Conservation (phyloP, 108 stramenopile species). For the Nitzschia palea region DNA sequence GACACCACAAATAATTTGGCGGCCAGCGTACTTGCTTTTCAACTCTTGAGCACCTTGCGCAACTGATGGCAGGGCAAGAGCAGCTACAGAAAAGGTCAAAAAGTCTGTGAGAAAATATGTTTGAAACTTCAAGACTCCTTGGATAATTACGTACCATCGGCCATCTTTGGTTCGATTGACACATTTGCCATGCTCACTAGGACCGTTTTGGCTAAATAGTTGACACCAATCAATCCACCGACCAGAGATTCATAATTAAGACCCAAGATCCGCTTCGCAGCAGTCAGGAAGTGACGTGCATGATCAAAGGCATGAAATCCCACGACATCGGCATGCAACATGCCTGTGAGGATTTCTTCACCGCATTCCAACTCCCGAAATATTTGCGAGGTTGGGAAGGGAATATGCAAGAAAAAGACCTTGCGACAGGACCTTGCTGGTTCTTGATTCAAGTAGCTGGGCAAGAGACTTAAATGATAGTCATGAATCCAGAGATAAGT, state of each 20-base stretch:
- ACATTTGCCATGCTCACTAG: conserved; percentile 98
- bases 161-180: conserved; percentile 90
- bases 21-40: conserved; percentile 67
- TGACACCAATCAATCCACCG: conserved; percentile 95
- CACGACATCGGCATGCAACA: conserved; percentile 97
- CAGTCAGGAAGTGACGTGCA: conserved; percentile 99
- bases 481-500: conserved; percentile 94
- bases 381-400: conserved; percentile 98
- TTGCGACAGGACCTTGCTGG: conserved; percentile 55
- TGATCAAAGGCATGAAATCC: conserved; percentile 99
- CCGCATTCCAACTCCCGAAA: conserved; percentile 96
- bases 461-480: conserved; percentile 96
- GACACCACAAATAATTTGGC: conserved; percentile 86
- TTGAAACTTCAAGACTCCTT: background rate
- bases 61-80: conserved; percentile 66
- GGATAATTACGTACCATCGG: conserved; percentile 51
- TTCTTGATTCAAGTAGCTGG: conserved; percentile 66
- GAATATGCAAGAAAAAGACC: conserved; percentile 99
- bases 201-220: conserved; percentile 88
- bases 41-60: conserved; percentile 48
- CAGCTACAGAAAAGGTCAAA: conserved; percentile 20
- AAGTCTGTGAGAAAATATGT: background rate
- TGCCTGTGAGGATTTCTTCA: conserved; percentile 90
- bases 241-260: conserved; percentile 83
- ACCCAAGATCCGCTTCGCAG: conserved; percentile 98